phyloP scores from a whole-genome alignment of 148 eudicot species.

The Dianthus caryophyllus region DNA sequence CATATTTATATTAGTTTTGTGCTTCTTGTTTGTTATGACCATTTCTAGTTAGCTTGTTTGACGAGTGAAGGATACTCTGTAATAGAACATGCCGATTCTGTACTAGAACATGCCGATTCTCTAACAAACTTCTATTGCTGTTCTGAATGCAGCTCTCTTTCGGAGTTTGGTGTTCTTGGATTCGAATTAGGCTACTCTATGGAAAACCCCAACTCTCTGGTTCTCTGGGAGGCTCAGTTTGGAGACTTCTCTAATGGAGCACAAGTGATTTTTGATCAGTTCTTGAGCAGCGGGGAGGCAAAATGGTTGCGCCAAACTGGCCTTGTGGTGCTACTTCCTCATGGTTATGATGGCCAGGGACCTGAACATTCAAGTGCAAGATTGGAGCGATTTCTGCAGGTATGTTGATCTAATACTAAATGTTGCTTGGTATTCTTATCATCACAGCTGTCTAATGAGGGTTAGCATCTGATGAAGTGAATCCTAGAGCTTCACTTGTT shows the following conservation, averaged over 20 bases:
- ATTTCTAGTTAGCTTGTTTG: not conserved
- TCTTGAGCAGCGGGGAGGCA: conserved; percentile 91
- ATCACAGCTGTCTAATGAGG: not conserved
- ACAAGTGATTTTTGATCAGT: conserved; percentile 94
- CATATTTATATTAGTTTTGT: not conserved
- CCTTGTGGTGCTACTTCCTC: conserved; percentile 82
- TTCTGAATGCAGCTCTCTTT: conserved; percentile 70
- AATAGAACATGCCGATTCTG: not conserved
- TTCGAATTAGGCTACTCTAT: conserved; percentile 96
- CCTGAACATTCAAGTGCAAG: conserved; percentile 99
- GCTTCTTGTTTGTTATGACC: not conserved
- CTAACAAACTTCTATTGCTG: not conserved
- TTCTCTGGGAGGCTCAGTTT: conserved; percentile 97
- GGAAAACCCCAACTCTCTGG: conserved; percentile 97
- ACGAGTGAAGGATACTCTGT: not conserved
- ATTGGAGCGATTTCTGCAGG: conserved; percentile 96
- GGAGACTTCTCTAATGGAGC: conserved; percentile 97
- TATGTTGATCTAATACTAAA: conserved; percentile 15
- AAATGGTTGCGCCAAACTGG: conserved; percentile 96
- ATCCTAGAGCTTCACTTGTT: conserved; percentile 1
- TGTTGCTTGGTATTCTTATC: not conserved
- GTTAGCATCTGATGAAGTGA: not conserved
- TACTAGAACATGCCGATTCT: too few relatives aligned
- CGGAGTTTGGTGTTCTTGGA: conserved; percentile 96
- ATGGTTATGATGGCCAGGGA: conserved; percentile 99